phyloP scores from a whole-genome alignment of 257 asterid species.

The Leptodermis oblonga region DNA sequence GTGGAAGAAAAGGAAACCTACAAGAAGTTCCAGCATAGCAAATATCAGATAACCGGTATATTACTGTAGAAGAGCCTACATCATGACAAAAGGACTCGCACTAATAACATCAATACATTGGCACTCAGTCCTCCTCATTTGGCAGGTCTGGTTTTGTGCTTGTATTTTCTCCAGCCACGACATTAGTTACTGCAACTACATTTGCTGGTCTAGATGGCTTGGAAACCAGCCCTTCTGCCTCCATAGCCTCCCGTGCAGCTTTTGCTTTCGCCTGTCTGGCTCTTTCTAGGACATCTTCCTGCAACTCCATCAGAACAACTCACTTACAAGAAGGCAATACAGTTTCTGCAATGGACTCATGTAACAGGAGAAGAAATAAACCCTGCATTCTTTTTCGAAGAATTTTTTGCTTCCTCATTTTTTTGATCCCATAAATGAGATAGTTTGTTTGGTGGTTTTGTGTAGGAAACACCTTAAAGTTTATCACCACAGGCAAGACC shows the following conservation, averaged over 20 bases:
- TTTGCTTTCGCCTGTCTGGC: conserved; percentile 73
- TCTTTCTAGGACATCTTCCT: conserved; percentile 85
- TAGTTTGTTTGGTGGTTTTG: no score
- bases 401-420: neutral
- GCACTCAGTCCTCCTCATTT: conserved; percentile 37
- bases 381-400: neutral
- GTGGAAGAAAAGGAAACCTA: no score
- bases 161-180: conserved; percentile 20
- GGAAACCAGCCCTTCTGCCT: conserved; percentile 38
- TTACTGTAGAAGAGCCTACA: no score
- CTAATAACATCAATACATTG: neutral
- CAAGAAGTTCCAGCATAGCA: no score
- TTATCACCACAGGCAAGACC: neutral
- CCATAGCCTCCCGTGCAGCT: conserved; percentile 63
- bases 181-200: conserved; percentile 23
- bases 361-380: neutral
- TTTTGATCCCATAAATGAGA: no score
- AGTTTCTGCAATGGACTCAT: neutral
- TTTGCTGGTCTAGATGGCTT: conserved; percentile 23
- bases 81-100: no score
- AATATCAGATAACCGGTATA: no score
- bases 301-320: conserved; percentile 12
- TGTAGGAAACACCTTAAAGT: no score
- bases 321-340: neutral
- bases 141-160: conserved; percentile 20